A percentile compares a stretch with the other conserved stretches of the same genome.
phyloP scores from a whole-genome alignment of 148 eudicot species.

The Persicaria tinctoria region DNA sequence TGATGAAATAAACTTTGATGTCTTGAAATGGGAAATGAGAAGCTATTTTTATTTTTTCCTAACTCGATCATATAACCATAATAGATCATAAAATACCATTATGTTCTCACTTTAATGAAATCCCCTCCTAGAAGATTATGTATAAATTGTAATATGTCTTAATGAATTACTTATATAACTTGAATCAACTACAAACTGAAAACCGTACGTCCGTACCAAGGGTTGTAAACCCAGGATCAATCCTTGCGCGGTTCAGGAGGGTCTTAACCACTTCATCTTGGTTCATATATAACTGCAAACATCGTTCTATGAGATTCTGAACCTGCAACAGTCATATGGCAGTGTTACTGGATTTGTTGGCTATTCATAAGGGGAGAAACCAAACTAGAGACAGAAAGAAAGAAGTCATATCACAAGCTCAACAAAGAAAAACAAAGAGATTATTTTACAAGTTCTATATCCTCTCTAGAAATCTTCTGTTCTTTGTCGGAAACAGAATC shows the following conservation, averaged over 20 bases:
- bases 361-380: not conserved
- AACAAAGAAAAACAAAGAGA: not conserved
- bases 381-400: not conserved
- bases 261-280: constrained; percentile 92
- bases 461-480: constrained; percentile 83
- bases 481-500: constrained; percentile 67
- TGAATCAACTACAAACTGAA: not conserved
- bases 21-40: no score
- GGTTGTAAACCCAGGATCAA: constrained; percentile 94
- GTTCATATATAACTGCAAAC: constrained; percentile 89
- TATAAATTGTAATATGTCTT: no score
- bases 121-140: not conserved
- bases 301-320: constrained; percentile 85
- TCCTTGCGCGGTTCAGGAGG: constrained; percentile 81
- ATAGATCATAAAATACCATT: not conserved
- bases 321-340: constrained; percentile 49
- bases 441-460: constrained; percentile 77
- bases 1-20: no score
- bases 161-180: not conserved
- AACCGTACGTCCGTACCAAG: constrained; percentile 38
- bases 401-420: not conserved
- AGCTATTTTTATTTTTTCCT: no score
- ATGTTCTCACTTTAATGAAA: not conserved
- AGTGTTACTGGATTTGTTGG: not conserved
- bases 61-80: not conserved